Evolutionary conservation across 257 asterid genomes (phyloP).

Genomic region (Nicotiana paniculata): DNA sequence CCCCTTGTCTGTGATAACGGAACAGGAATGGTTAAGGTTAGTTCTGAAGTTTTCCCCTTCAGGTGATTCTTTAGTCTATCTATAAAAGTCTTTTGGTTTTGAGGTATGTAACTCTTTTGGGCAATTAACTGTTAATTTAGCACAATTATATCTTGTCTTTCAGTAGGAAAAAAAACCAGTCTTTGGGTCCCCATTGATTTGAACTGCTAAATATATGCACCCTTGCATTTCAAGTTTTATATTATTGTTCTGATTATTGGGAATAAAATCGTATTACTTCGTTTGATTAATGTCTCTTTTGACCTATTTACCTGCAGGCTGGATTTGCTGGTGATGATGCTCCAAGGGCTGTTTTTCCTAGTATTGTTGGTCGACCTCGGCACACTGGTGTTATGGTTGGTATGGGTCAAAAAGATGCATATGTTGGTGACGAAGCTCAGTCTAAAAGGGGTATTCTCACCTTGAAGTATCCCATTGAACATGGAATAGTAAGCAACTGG

Average conservation of each 20-base stretch:
- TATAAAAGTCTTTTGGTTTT: not conserved
- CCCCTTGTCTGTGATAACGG: constrained; percentile 38
- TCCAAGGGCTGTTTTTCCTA: constrained; percentile 42
- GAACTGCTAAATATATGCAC: not conserved
- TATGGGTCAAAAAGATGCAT: constrained; percentile 35
- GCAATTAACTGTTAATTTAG: not conserved
- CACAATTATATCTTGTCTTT: not conserved
- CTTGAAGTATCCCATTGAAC: constrained; percentile 40
- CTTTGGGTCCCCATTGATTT: not conserved
- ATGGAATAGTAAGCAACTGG: constrained; percentile 47
- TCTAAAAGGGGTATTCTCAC: constrained; percentile 34
- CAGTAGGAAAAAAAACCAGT: not conserved
- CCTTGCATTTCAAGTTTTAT: not conserved
- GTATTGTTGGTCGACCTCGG: constrained; percentile 32
- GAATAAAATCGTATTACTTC: not conserved
- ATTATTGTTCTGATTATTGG: not conserved
- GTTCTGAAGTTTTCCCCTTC: not conserved
- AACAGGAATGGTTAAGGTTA: constrained; percentile 40
- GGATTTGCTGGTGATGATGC: constrained; percentile 51
- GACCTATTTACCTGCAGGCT: constrained; percentile 18
- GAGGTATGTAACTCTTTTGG: not conserved
- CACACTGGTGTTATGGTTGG: constrained; percentile 39
- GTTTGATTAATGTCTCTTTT: not conserved
- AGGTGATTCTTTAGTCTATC: not conserved
- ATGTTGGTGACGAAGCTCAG: constrained; percentile 38